phyloP scores from a whole-genome alignment of 176 grass and related monocot genomes.

The Phoenix dactylifera region DNA sequence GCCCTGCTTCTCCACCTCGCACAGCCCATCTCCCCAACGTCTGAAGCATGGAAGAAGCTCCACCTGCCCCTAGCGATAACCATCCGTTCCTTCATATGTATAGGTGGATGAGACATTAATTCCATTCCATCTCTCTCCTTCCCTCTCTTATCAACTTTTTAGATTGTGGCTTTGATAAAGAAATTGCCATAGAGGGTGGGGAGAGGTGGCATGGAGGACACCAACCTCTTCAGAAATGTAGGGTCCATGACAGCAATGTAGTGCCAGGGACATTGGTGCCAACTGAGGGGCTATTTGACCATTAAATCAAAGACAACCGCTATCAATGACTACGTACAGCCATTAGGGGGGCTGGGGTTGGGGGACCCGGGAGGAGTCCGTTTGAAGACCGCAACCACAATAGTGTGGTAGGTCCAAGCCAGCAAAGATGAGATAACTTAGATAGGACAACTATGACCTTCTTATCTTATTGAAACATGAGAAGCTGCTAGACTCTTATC shows the following conservation, averaged over 20 bases:
- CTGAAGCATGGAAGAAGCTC: no score
- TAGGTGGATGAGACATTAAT: no score
- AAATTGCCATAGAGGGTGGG: no score
- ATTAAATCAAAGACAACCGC: not conserved
- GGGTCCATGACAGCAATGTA: not conserved
- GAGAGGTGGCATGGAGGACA: no score
- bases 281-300: not conserved
- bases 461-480: no score
- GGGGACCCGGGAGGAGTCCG: not conserved
- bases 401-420: not conserved
- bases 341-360: not conserved
- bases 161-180: no score
- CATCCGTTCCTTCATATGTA: no score
- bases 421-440: not conserved
- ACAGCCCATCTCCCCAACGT: slow-evolving; percentile 7
- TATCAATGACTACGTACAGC: not conserved
- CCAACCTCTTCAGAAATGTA: not conserved
- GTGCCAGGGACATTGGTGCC: not conserved
- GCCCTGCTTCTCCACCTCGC: slow-evolving; percentile 33
- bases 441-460: no score
- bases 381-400: not conserved
- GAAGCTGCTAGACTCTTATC: no score
- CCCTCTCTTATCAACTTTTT: not conserved
- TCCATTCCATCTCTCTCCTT: not conserved
- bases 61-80: no score